Evolutionary conservation across 202 grass and related monocot genomes (phyloP).

Genomic region (Setaria italica): DNA sequence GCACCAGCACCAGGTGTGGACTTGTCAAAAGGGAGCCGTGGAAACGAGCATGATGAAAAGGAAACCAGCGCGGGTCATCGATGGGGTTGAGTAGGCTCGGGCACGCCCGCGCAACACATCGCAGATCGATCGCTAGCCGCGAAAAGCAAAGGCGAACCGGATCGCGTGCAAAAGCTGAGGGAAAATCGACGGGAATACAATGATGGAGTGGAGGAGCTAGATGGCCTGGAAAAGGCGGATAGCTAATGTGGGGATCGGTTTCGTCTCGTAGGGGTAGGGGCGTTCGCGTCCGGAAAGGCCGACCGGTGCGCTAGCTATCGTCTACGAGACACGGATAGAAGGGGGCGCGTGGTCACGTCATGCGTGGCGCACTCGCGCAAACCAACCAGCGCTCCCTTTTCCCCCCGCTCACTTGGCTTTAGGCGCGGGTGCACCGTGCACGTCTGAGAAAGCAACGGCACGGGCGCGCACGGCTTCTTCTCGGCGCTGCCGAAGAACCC

Average conservation of each 20-base stretch:
- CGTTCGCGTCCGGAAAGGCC: neutral
- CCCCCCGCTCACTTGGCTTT: no score
- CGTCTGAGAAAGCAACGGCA: no score
- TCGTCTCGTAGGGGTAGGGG: neutral
- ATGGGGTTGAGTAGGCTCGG: neutral
- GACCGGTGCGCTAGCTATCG: neutral
- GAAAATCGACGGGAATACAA: slow-evolving; percentile 3
- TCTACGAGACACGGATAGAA: no score
- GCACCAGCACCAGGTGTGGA: neutral
- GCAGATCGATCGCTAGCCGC: neutral
- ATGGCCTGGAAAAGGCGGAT: neutral
- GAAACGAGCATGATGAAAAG: neutral
- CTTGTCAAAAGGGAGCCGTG: neutral
- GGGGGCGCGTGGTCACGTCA: neutral
- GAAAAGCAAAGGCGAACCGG: slow-evolving; percentile 1
- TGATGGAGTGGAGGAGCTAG: neutral
- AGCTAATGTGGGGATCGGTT: neutral
- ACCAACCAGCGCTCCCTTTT: neutral
- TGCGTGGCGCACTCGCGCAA: neutral
- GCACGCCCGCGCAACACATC: neutral
- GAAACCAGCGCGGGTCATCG: neutral
- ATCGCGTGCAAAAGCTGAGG: neutral
- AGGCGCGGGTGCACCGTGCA: no score
- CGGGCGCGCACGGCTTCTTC: no score
- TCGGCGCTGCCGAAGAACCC: no score